Evolutionary conservation across 768 basidiomycete genomes (phyloP), one percentile per base, ranked within the genome.

Genomic region (Leucosporidium scottii): DNA sequence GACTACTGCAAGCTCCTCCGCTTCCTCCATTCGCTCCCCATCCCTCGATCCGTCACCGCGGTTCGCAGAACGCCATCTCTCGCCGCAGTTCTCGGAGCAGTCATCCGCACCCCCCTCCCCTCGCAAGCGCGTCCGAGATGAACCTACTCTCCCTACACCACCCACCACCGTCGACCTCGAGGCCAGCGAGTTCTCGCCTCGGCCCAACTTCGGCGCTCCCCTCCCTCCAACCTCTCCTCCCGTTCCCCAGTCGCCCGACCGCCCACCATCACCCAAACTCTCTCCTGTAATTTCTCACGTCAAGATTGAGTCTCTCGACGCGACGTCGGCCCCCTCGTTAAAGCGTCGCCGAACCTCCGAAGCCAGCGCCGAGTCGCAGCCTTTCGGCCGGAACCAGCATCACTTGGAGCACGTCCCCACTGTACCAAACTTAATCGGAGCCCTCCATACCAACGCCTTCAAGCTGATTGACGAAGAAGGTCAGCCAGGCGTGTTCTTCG

Each of bases 401-500:
- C 20, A 18, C 70, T 74, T 56, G 23, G 28, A 51, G 57, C 61
- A 49, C 47, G 23, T 57, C 28, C 48, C 61, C 8, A 4, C 54
- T 0, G 44, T 65, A 0, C 66, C 64, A n/a, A 93, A 92, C 2
- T 84, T 96, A 10, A 90, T 96, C 65, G 93, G 93, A 13, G 89
- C 91, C 1, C 82, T 94, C 21, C 88, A 88, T 23, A 86, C 91
- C 36, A 90, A 90, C 76, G 93, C 91, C 21, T 88, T 87, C 77
- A 85, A 87, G 59, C 82, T 96, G 60, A 80, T 85, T 65, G 92
- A 94, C 76, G 89, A 91, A 75, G 85, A 92, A 78, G 87, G 88
- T 68, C 86, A 87, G 69, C 83, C 85, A 60, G 93, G 93, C 10
- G 87, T 96, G 70, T 97, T 91, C 79, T 97, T 96, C 81, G 86